Percentiles rank a stretch among this genome's conserved stretches.
phyloP scores from a whole-genome alignment of 176 grass and related monocot species.

The Phyllostachys edulis region DNA sequence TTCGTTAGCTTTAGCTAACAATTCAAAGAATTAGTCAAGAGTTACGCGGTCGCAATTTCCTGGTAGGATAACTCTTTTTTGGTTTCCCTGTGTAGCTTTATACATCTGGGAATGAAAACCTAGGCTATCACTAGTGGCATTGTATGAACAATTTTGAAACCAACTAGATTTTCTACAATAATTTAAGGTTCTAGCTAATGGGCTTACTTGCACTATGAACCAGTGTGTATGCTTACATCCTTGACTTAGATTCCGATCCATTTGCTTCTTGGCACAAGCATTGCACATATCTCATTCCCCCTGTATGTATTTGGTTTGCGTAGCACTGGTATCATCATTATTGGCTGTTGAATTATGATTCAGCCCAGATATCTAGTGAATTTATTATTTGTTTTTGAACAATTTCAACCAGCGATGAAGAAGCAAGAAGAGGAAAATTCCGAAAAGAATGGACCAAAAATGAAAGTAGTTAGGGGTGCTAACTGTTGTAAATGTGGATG shows the following conservation, averaged over 20 bases:
- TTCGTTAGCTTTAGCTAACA: no score
- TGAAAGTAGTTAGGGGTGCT: neutral
- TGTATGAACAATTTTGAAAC: neutral
- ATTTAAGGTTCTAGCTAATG: conserved; percentile 12
- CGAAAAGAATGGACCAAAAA: conserved; percentile 58
- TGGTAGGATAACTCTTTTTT: no score
- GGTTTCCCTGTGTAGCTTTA: no score
- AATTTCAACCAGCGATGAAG: conserved; percentile 91
- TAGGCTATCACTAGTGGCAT: neutral
- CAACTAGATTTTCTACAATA: neutral
- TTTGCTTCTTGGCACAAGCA: no score
- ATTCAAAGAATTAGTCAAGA: no score
- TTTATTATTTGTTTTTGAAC: conserved; percentile 37
- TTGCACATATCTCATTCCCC: no score
- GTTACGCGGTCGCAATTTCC: no score
- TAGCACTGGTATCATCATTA: no score
- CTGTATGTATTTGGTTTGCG: no score
- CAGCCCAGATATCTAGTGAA: neutral
- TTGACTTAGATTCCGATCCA: neutral
- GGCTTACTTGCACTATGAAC: conserved; percentile 4
- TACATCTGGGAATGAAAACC: neutral
- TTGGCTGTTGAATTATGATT: neutral
- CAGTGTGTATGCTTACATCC: neutral
- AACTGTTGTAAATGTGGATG: no score
- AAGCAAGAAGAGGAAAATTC: conserved; percentile 63